Evolutionary conservation across 495 filamentous ascomycete species (phyloP).

Genomic region (Acidiella bohemica): DNA sequence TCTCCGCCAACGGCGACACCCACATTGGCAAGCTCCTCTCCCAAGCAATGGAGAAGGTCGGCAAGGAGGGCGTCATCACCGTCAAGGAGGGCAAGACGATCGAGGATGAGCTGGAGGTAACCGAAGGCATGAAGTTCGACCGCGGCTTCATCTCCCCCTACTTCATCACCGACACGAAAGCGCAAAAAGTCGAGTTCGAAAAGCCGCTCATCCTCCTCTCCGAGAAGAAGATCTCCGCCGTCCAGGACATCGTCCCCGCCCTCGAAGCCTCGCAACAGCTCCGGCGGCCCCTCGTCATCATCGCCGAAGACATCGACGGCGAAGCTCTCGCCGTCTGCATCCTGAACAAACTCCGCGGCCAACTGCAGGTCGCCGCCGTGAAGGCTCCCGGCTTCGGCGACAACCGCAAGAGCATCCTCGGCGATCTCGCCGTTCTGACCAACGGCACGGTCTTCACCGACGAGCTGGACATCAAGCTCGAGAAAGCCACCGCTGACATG

Average conservation of each 20-base stretch:
- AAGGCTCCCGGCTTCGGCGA: conserved; percentile 99
- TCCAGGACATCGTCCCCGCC: conserved; percentile 95
- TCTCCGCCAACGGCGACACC: conserved; percentile 89
- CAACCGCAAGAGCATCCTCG: conserved; percentile 99
- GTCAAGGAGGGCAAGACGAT: conserved; percentile 99
- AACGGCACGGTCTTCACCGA: conserved; percentile 96
- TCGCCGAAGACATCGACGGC: conserved; percentile 97
- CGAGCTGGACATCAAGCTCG: conserved; percentile 95
- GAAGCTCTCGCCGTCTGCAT: conserved; percentile 98
- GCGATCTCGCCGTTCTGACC: conserved; percentile 87
- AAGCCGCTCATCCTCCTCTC: conserved; percentile 96
- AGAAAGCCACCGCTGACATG: conserved; percentile 91
- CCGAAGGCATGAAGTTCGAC: conserved; percentile 99
- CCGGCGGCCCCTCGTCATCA: conserved; percentile 92
- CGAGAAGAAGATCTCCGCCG: conserved; percentile 99
- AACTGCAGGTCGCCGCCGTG: conserved; percentile 95
- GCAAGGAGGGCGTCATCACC: conserved; percentile 99
- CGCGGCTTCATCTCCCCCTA: conserved; percentile 96
- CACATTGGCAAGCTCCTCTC: conserved; percentile 94
- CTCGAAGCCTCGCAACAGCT: conserved; percentile 92
- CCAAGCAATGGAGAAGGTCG: conserved; percentile 98
- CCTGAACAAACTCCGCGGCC: conserved; percentile 97
- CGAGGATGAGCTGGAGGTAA: conserved; percentile 94
- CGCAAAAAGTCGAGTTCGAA: conserved; percentile 98
- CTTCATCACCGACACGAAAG: conserved; percentile 98